phyloP scores from a whole-genome alignment of 2,329 filamentous ascomycete genomes.

The Akanthomyces lecanii region DNA sequence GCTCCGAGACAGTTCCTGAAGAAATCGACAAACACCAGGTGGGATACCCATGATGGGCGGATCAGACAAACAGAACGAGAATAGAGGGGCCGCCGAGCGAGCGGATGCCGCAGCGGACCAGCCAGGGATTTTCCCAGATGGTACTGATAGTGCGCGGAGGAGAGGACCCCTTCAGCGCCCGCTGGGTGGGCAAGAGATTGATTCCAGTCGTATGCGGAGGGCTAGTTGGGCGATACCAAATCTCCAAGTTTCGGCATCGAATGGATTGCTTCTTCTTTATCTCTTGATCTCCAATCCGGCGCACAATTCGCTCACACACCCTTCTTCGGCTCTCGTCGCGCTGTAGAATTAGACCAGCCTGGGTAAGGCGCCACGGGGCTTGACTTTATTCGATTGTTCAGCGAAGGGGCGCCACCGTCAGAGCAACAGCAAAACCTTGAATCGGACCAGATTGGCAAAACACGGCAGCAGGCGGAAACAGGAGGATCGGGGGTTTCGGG shows the following conservation, averaged over 20 bases:
- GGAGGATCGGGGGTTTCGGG: not conserved
- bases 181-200: not conserved
- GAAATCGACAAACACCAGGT: not conserved
- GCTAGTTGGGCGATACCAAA: not conserved
- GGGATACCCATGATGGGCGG: not conserved
- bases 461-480: not conserved
- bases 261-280: not conserved
- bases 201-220: not conserved
- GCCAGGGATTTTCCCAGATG: not conserved
- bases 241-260: not conserved
- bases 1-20: not conserved
- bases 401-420: not conserved
- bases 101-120: not conserved
- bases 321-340: slow-evolving; percentile 11
- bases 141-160: not conserved
- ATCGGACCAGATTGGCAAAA: not conserved
- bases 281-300: not conserved
- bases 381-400: slow-evolving; percentile 9
- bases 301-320: not conserved
- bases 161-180: not conserved
- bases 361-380: not conserved
- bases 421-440: not conserved
- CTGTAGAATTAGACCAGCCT: not conserved
- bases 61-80: not conserved
- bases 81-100: not conserved